phyloP scores from a whole-genome alignment of 2,329 filamentous ascomycete species.

The Aureobasidium sp. region DNA sequence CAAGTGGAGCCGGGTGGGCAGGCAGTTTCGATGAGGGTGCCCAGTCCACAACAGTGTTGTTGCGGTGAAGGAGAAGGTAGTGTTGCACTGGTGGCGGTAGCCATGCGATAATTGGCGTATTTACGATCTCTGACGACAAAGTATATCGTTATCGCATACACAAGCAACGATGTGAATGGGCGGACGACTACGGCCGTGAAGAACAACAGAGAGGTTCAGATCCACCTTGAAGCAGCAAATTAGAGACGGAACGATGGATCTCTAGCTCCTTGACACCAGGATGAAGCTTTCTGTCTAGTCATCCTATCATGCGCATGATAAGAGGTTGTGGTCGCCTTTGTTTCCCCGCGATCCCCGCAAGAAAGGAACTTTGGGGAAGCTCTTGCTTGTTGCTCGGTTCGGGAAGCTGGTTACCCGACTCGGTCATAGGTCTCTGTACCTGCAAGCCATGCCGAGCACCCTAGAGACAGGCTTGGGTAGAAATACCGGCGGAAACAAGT shows the following conservation, averaged over 20 bases:
- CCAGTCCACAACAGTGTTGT: background rate
- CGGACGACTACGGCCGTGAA: background rate
- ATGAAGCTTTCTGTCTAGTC: background rate
- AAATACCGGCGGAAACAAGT: background rate
- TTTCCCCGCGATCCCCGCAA: constrained; percentile 12
- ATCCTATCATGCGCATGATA: background rate
- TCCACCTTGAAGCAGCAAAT: background rate
- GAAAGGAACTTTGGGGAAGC: constrained; percentile 1
- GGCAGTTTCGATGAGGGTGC: constrained; percentile 5
- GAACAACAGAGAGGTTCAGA: background rate
- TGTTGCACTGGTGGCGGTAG: background rate
- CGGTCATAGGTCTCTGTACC: background rate
- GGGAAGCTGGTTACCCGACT: constrained; percentile 3
- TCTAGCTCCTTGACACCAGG: background rate
- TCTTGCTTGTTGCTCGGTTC: background rate
- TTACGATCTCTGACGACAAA: background rate
- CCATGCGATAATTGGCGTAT: background rate
- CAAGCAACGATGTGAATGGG: background rate
- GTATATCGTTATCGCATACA: background rate
- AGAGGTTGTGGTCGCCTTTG: constrained; percentile 1
- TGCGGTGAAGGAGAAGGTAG: background rate
- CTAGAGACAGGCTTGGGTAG: background rate
- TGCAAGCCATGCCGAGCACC: constrained; percentile 3
- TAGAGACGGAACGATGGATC: background rate
- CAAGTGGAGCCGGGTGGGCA: background rate